Evolutionary conservation across 179 eudicot species (phyloP).

Genomic region (Nepenthes alata): DNA sequence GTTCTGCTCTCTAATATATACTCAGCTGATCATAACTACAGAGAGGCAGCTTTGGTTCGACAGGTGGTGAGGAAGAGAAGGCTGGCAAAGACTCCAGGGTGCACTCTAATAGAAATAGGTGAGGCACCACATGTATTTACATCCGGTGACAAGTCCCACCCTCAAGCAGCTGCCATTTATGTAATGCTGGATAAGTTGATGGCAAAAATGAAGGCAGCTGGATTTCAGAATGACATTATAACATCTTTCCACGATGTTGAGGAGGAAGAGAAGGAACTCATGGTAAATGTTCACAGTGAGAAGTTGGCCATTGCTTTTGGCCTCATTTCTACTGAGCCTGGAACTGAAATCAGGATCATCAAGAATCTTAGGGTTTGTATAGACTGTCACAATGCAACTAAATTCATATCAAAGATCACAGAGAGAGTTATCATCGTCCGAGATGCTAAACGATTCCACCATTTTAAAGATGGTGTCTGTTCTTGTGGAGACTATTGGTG

Average conservation of each 20-base stretch:
- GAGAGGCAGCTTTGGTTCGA: slow-evolving; percentile 66
- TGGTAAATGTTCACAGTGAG: slow-evolving; percentile 85
- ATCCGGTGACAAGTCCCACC: slow-evolving; percentile 64
- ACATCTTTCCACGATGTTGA: slow-evolving; percentile 85
- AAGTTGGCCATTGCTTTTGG: slow-evolving; percentile 91
- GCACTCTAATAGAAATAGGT: slow-evolving; percentile 66
- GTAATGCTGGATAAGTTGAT: slow-evolving; percentile 54
- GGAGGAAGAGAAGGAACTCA: slow-evolving; percentile 91
- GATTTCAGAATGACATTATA: slow-evolving; percentile 60
- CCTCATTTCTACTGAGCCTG: slow-evolving; percentile 61
- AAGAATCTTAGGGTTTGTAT: slow-evolving; percentile 90
- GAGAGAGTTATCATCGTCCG: slow-evolving; percentile 68
- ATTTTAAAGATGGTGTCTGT: slow-evolving; percentile 66
- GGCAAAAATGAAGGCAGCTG: slow-evolving; percentile 77
- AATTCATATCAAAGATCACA: slow-evolving; percentile 61
- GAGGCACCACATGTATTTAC: slow-evolving; percentile 60
- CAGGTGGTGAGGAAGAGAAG: slow-evolving; percentile 56
- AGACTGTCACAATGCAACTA: slow-evolving; percentile 90
- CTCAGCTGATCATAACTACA: slow-evolving; percentile 51
- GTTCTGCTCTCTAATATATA: slow-evolving; percentile 73
- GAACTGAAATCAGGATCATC: slow-evolving; percentile 70
- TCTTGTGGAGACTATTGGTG: slow-evolving; percentile 96
- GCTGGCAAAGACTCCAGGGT: slow-evolving; percentile 65
- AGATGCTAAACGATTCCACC: slow-evolving; percentile 96
- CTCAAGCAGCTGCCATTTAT: slow-evolving; percentile 48